phyloP scores from a whole-genome alignment of 1,139 yeast genomes.

The Candida labiduridarum region DNA sequence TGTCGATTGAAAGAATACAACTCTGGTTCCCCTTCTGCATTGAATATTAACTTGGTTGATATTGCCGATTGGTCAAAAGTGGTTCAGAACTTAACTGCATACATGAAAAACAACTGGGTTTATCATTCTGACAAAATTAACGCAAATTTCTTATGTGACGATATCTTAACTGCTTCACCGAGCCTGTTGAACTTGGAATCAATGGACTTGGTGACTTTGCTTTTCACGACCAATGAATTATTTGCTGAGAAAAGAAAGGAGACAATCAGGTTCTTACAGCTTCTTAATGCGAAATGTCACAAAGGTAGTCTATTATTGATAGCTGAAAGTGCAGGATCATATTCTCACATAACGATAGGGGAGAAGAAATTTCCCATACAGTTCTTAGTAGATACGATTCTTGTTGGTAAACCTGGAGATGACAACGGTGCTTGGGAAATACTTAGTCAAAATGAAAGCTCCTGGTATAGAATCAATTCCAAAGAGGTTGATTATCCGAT shows the following conservation, averaged over 20 bases:
- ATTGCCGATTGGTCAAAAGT: slow-evolving; percentile 76
- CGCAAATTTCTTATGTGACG: slow-evolving; percentile 52
- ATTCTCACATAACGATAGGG: slow-evolving; percentile 78
- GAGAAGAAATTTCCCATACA: slow-evolving; percentile 79
- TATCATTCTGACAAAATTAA: slow-evolving; percentile 40
- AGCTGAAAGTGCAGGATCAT: slow-evolving; percentile 89
- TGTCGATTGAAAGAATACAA: slow-evolving; percentile 47
- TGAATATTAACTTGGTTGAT: slow-evolving; percentile 62
- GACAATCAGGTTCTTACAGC: slow-evolving; percentile 62
- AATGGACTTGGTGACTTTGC: slow-evolving; percentile 58
- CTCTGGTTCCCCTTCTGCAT: slow-evolving; percentile 32
- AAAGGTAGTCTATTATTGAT: slow-evolving; percentile 64
- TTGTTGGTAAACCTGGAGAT: slow-evolving; percentile 57
- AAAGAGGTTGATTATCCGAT: slow-evolving; percentile 62
- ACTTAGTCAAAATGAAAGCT: slow-evolving; percentile 66
- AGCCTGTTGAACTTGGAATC: slow-evolving; percentile 19
- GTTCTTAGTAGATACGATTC: slow-evolving; percentile 71
- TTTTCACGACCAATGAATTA: slow-evolving; percentile 86
- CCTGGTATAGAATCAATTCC: slow-evolving; percentile 74
- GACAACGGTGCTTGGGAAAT: slow-evolving; percentile 66
- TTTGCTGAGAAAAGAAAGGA: slow-evolving; percentile 68
- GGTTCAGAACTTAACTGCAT: slow-evolving; percentile 42
- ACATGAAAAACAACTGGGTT: slow-evolving; percentile 56
- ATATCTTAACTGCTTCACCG: slow-evolving; percentile 36
- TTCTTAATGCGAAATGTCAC: slow-evolving; percentile 47